Percentiles rank a stretch among this genome's conserved stretches.
These are phyloP conservation scores for Tanacetum coccineum DNA, from an alignment of 129 eudicot genomes.

Conservation along the genomic window DNA sequence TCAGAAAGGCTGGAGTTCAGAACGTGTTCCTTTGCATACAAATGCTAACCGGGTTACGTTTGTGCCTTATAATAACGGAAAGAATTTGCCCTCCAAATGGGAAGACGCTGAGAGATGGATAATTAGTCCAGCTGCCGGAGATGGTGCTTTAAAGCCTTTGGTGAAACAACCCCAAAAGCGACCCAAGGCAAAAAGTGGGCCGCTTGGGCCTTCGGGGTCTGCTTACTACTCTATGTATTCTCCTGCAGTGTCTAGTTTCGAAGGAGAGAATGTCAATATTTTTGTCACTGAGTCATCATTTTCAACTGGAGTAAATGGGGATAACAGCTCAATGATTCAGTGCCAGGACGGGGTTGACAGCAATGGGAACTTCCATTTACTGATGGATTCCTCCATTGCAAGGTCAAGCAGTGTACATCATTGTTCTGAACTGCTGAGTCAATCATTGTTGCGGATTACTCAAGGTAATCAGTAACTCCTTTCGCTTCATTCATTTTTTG, in stretches of 20 bases:
- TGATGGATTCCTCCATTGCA: conserved; percentile 64
- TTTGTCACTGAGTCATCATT: conserved; percentile 47
- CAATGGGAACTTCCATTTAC: conserved; percentile 24
- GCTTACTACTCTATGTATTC: conserved; percentile 62
- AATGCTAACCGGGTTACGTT: conserved; percentile 40
- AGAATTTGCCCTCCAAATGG: conserved; percentile 88
- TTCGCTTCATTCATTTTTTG: conserved; percentile 7
- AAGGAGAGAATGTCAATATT: conserved; percentile 38
- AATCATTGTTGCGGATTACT: conserved; percentile 37
- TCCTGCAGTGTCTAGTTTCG: conserved; percentile 49
- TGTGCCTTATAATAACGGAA: conserved; percentile 53
- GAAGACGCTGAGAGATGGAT: conserved; percentile 99
- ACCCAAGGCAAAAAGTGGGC: conserved; percentile 90
- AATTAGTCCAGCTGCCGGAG: conserved; percentile 65
- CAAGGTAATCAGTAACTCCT: conserved; percentile 39
- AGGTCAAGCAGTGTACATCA: conserved; percentile 78
- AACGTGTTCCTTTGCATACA: conserved; percentile 58
- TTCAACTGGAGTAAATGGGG: conserved; percentile 42
- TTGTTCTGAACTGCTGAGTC: conserved; percentile 55
- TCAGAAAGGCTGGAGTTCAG: conserved; percentile 91
- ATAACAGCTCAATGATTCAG: conserved; percentile 32
- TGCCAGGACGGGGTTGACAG: conserved; percentile 28
- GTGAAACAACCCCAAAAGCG: conserved; percentile 56
- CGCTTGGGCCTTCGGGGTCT: conserved; percentile 76
- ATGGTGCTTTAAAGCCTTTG: conserved; percentile 38